Base-by-base conservation (phyloP, 1,284 basidiomycete genomes). In the Hemileia vastatrix region DNA sequence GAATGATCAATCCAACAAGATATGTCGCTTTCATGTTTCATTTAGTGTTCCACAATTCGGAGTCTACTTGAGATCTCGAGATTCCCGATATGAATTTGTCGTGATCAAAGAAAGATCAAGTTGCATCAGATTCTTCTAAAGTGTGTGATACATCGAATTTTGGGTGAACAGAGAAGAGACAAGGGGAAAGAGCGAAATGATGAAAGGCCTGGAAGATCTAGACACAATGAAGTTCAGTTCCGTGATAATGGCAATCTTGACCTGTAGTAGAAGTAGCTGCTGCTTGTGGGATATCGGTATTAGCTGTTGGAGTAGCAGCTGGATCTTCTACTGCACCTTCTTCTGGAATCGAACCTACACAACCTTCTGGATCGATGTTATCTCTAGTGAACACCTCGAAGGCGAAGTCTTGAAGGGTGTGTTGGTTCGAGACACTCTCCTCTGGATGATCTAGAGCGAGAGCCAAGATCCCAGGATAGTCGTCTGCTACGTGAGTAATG, bases 351-450 rank as follows among this genome's bases (percentile, higher is more conserved):
- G 57, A n/a, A n/a, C n/a, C n/a, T n/a, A n/a, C n/a, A n/a, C n/a
- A n/a, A n/a, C n/a, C n/a, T n/a, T n/a, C 76, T 19, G 76, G 75
- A 40, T 70, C 64, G 31, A 71, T 74, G 15, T 76, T 68, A 53
- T 76, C 74, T 40, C 73, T 58, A n/a, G 71, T 73, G 65, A 75
- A 78, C 33, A 76, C 73, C 56, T 77, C 72, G 57, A 66, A n/a
- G 2, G 76, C 75, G 66, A 76, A 78, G 68, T 76, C 76, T 67
- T 78, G 78, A 24, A 78, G 66, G 2, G 73, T 71, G 64, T 78
- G 72, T 24, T 76, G 76, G 69, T 79, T 78, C 49, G 65, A 64
- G 0, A 76, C 69, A 0, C 76, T 70, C 23, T 64, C 70, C 2
- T 72, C 71, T 0, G 67, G 56, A 66, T 78, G 76, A 65, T 69